A percentile compares a stretch with the other conserved stretches of the same genome.
Evolutionary conservation across 768 basidiomycete species (phyloP).

Genomic region (Trametes sanguinea): DNA sequence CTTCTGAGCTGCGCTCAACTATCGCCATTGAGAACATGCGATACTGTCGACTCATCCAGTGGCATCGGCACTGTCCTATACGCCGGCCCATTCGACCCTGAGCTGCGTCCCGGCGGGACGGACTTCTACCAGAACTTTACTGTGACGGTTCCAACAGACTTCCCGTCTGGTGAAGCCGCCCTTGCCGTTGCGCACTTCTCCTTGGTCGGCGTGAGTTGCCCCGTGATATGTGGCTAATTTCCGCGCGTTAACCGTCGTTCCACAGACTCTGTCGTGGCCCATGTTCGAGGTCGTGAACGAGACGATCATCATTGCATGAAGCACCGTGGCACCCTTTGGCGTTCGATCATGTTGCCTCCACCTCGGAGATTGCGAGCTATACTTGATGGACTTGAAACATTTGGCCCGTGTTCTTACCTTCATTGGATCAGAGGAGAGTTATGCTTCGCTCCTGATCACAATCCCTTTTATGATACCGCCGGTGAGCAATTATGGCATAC

Average conservation of each 20-base stretch:
- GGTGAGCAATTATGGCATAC: too few species aligned
- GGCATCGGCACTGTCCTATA: constrained; percentile 33
- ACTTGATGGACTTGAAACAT: too few species aligned
- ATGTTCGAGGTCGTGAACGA: neutral
- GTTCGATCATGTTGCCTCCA: too few species aligned
- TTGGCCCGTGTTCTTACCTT: too few species aligned
- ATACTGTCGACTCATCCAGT: constrained; percentile 18
- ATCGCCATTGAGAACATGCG: constrained; percentile 17
- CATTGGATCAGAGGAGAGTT: too few species aligned
- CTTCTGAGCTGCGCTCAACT: constrained; percentile 26
- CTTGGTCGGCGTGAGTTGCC: neutral
- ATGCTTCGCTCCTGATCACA: too few species aligned
- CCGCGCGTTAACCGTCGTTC: neutral
- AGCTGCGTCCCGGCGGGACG: constrained; percentile 1
- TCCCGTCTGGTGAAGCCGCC: neutral
- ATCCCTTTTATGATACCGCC: too few species aligned
- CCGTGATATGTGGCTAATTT: neutral
- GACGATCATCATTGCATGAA: neutral
- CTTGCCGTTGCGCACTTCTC: constrained; percentile 4
- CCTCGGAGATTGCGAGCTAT: too few species aligned
- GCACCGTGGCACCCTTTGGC: too few species aligned
- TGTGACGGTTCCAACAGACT: neutral
- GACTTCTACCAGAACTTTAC: constrained; percentile 4
- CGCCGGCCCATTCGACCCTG: constrained; percentile 31
- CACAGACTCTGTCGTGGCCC: neutral